These are phyloP conservation scores for Termitomyces sp. DNA, from an alignment of 768 basidiomycete species.

Conservation along the genomic window DNA sequence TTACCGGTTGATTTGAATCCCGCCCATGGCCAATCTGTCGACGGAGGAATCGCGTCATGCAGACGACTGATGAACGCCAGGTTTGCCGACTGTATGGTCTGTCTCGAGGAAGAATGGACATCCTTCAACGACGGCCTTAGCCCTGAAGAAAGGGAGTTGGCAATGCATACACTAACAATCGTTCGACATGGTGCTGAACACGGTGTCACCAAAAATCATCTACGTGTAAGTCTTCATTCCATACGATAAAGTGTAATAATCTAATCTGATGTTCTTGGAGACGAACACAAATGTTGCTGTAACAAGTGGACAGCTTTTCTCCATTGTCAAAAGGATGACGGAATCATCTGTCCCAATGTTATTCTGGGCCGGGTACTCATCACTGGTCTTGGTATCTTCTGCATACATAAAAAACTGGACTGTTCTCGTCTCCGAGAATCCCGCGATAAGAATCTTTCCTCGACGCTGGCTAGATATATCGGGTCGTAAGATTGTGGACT, in stretches of 20 bases:
- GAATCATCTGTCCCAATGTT: slow-evolving; percentile 50
- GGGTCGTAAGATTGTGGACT: slow-evolving; percentile 55
- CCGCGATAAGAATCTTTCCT: slow-evolving; percentile 49
- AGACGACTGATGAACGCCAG: slow-evolving; percentile 26
- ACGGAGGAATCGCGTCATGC: slow-evolving; percentile 49
- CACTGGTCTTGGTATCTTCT: slow-evolving; percentile 53
- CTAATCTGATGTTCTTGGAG: slow-evolving; percentile 8
- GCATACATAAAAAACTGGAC: slow-evolving; percentile 52
- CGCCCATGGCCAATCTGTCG: slow-evolving; percentile 41
- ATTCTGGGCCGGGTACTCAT: slow-evolving; percentile 65
- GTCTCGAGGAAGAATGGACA: slow-evolving; percentile 40
- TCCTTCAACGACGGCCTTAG: slow-evolving; percentile 24
- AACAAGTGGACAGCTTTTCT: slow-evolving; percentile 21
- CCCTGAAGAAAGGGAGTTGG: slow-evolving; percentile 24
- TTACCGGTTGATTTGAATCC: slow-evolving; percentile 16
- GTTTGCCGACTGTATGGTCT: slow-evolving; percentile 41
- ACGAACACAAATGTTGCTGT: slow-evolving; percentile 10
- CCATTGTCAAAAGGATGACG: slow-evolving; percentile 39
- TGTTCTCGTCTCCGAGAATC: slow-evolving; percentile 46
- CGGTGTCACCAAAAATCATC: slow-evolving; percentile 35
- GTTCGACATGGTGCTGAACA: slow-evolving; percentile 32
- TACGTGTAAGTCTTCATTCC: slow-evolving; percentile 29
- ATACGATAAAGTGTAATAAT: neutral
- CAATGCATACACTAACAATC: slow-evolving; percentile 31
- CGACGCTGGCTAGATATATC: slow-evolving; percentile 75